Percentiles rank a stretch among this genome's conserved stretches.
Conservation (phyloP, 2,329 filamentous ascomycete genomes). For the Torrubiellomyces zombiae region DNA sequence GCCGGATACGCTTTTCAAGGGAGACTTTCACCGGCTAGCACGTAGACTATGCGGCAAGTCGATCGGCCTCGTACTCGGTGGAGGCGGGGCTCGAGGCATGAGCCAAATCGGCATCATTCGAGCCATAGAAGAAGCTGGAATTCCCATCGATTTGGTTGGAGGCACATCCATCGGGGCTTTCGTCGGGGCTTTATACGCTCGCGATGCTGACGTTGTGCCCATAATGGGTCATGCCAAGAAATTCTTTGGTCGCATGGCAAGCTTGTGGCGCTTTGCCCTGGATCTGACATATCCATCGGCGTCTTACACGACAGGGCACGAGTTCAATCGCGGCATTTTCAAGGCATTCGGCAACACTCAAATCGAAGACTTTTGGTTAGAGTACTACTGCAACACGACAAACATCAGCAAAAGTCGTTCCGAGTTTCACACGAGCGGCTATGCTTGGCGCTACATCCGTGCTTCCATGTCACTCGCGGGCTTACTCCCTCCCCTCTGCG, state of each 20-base stretch:
- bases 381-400: conserved; percentile 98
- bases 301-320: conserved; percentile 94
- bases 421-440: conserved; percentile 90
- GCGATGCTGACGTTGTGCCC: conserved; percentile 89
- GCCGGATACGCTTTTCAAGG: conserved; percentile 82
- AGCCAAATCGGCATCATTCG: conserved; percentile 87
- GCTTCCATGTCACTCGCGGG: conserved; percentile 95
- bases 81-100: conserved; percentile 82
- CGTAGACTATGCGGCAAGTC: conserved; percentile 84
- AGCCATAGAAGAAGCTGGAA: conserved; percentile 87
- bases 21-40: conserved; percentile 88
- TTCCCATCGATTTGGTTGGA: conserved; percentile 88
- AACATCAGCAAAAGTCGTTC: conserved; percentile 89
- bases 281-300: conserved; percentile 92
- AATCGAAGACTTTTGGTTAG: conserved; percentile 97
- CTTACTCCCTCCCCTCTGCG: conserved; percentile 80
- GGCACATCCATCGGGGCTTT: conserved; percentile 95
- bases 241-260: conserved; percentile 95
- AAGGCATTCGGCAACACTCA: conserved; percentile 94
- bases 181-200: conserved; percentile 85
- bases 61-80: conserved; percentile 83
- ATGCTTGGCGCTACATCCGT: conserved; percentile 92
- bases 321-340: conserved; percentile 98
- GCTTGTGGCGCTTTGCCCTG: conserved; percentile 94
- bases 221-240: conserved; percentile 97